Conservation (phyloP, 1,139 yeast species). For the Debaryomycetaceae sp. region DNA sequence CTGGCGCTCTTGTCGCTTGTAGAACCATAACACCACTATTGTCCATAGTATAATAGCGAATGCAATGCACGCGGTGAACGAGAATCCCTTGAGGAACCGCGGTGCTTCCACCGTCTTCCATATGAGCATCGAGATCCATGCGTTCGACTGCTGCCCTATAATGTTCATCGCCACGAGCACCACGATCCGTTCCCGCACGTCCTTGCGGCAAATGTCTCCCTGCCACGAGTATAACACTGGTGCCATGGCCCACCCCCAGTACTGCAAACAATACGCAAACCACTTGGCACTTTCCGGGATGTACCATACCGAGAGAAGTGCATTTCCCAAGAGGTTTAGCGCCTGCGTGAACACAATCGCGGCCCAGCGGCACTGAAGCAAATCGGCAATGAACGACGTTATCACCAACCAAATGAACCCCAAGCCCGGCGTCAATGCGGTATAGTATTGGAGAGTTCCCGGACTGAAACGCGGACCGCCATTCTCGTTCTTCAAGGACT, state of each 20-base stretch:
- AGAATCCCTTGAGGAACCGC: conserved; percentile 34
- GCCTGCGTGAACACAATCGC: conserved; percentile 44
- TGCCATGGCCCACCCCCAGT: conserved; percentile 38
- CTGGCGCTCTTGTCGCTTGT: conserved; percentile 45
- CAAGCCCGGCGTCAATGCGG: conserved; percentile 39
- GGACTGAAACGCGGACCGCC: conserved; percentile 15
- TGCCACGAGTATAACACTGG: conserved; percentile 37
- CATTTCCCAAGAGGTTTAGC: conserved; percentile 26
- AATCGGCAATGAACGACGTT: conserved; percentile 35
- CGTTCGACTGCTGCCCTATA: conserved; percentile 28
- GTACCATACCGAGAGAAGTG: conserved; percentile 36
- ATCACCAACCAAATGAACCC: conserved; percentile 38
- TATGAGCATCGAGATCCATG: conserved; percentile 26
- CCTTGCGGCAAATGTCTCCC: conserved; percentile 29
- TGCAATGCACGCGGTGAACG: conserved; percentile 43
- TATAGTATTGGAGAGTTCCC: conserved; percentile 24
- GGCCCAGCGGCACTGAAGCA: conserved; percentile 42
- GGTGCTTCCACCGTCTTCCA: conserved; percentile 40
- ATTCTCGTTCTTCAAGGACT: conserved; percentile 14
- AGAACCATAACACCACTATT: conserved; percentile 39
- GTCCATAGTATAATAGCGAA: conserved; percentile 41
- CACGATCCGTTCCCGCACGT: conserved; percentile 29
- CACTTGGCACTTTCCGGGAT: conserved; percentile 33
- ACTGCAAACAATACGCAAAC: conserved; percentile 36
- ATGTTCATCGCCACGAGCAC: conserved; percentile 31